phyloP scores from a whole-genome alignment of 495 filamentous ascomycete species.

The Neohortaea acidophila region DNA sequence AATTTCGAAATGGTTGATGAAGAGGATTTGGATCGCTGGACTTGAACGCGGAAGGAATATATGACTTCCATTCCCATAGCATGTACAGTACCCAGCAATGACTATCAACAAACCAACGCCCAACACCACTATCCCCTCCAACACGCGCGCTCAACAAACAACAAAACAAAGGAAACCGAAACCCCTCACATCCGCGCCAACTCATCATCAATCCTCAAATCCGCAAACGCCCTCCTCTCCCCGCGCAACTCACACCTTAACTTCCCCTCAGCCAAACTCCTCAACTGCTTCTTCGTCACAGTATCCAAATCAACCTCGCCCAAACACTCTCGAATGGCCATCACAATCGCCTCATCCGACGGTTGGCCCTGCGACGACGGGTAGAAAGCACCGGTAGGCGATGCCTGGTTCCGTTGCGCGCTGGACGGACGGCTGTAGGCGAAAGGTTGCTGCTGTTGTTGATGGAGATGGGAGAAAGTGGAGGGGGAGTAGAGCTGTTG shows the following conservation, averaged over 20 bases:
- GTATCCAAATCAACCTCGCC: constrained; percentile 86
- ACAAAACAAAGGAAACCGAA: too few relatives aligned
- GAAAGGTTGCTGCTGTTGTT: background rate
- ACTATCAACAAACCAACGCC: too few relatives aligned
- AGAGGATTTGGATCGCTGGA: too few relatives aligned
- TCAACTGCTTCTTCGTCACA: constrained; percentile 92
- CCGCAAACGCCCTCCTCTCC: constrained; percentile 70
- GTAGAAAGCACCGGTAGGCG: too few relatives aligned
- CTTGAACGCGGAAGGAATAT: too few relatives aligned
- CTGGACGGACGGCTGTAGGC: constrained; percentile 44
- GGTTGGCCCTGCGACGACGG: constrained; percentile 40
- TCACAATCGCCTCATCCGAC: constrained; percentile 56
- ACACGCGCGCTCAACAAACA: too few relatives aligned
- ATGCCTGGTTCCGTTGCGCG: constrained; percentile 58
- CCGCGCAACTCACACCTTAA: constrained; percentile 73
- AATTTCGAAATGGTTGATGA: too few relatives aligned
- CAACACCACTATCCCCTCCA: too few relatives aligned
- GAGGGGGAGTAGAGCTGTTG: constrained; percentile 10
- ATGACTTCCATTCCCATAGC: too few relatives aligned
- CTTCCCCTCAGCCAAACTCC: constrained; percentile 77
- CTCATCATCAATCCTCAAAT: constrained; percentile 82
- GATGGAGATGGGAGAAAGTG: background rate
- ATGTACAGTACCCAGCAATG: too few relatives aligned
- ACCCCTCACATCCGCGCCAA: constrained; percentile 63
- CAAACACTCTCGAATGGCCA: constrained; percentile 67